Base-by-base conservation (phyloP, 2,329 filamentous ascomycete genomes). In the Nothomitra cinnamomea region DNA sequence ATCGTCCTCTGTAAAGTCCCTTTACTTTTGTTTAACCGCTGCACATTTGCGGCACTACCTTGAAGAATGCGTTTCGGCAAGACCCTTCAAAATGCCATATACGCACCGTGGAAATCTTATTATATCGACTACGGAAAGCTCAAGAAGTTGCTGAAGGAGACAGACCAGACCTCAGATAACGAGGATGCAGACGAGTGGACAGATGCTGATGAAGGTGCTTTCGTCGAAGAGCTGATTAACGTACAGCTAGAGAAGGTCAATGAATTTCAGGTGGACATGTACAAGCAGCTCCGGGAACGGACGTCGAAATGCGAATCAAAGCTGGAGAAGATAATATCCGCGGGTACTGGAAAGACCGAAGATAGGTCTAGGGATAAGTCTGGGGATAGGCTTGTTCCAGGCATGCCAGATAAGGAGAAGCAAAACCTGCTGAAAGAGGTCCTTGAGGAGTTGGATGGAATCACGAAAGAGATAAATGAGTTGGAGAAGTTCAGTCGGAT, bases 41-140 rank as follows among this genome's bases (percentile, higher is more conserved):
- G 49, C 5, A 3, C 4, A 32, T 5, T 32, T 32, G 28, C 10
- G 28, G 28, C 28, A 25, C 4, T 15, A 36, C 8, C 40, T 13
- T 8, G 25, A 19, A n/a, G 25, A 3, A 96, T 98, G 92, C 85
- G 87, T 62, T 98, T 95, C 73, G 90, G 90, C 58, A 87, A 82
- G 71, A 95, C 87, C 52, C 78, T 98, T 56, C 80, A 82, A 62
- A 78, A 80, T 62, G 82, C 86, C 56, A 74, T 86, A 61, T 92
- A 96, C 67, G 70, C 78, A 60, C 87, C 88, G 64, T 98, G 90
- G 90, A 85, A 84, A 68, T 85, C 83, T 66, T 78, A 94, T 64
- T 96, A 98, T 73, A 87, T 98, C 65, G 89, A 96, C 72, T 98
- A 98, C 69, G 72, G 78, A 61, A 95, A 90, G 76, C 81, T 98